phyloP scores from a whole-genome alignment of 2,329 filamentous ascomycete species.

The Zymoseptoria ardabiliae region DNA sequence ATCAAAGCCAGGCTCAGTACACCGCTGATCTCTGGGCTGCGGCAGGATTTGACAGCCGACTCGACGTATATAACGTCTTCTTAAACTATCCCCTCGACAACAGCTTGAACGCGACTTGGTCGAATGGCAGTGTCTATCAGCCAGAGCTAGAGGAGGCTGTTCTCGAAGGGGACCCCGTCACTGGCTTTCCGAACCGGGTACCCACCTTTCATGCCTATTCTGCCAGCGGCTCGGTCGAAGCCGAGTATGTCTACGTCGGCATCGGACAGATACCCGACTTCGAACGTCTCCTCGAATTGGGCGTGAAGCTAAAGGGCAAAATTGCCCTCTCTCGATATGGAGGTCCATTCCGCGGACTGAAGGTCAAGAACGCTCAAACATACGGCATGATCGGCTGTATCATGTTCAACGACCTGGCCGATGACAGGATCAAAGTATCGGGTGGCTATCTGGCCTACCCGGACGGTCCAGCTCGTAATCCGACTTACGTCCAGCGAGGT shows the following conservation, averaged over 20 bases:
- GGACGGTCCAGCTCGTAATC: slow-evolving; percentile 39
- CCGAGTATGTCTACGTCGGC: slow-evolving; percentile 37
- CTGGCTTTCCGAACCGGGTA: slow-evolving; percentile 17
- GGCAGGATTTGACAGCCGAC: slow-evolving; percentile 36
- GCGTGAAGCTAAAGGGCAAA: slow-evolving; percentile 41
- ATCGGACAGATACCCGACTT: slow-evolving; percentile 39
- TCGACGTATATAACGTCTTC: slow-evolving; percentile 34
- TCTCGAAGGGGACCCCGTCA: slow-evolving; percentile 18
- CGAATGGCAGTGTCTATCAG: slow-evolving; percentile 64
- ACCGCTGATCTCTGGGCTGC: slow-evolving; percentile 40
- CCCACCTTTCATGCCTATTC: slow-evolving; percentile 44
- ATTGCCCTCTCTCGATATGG: slow-evolving; percentile 40
- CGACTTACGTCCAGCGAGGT: slow-evolving; percentile 40
- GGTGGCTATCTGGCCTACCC: slow-evolving; percentile 40
- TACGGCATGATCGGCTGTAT: slow-evolving; percentile 3
- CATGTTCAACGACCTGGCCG: background rate
- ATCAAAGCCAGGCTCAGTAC: slow-evolving; percentile 41
- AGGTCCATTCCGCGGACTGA: slow-evolving; percentile 33
- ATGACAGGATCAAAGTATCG: slow-evolving; percentile 35
- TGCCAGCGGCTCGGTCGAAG: slow-evolving; percentile 39
- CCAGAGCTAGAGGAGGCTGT: slow-evolving; percentile 35
- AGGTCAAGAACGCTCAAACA: slow-evolving; percentile 39
- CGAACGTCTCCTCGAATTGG: slow-evolving; percentile 32
- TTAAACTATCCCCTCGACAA: slow-evolving; percentile 41
- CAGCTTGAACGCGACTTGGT: slow-evolving; percentile 34